A percentile compares a stretch with the other conserved stretches of the same genome.
Conservation (phyloP, 805 yeast species). For the Saturnispora galanensis region DNA sequence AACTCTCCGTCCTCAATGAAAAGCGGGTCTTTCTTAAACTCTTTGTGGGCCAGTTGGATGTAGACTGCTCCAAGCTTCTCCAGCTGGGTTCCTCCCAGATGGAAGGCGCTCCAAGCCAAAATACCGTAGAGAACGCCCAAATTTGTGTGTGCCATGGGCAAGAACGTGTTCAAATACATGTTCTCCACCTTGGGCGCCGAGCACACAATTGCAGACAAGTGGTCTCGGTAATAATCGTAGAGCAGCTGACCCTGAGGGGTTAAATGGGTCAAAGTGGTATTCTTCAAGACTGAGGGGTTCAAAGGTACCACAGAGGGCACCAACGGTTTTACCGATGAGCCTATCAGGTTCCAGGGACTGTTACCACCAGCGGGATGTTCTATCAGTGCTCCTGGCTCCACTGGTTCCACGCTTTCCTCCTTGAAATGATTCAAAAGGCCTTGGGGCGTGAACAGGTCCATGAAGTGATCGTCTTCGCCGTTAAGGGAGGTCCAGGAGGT, state of each 20-base stretch:
- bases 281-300: constrained; percentile 21
- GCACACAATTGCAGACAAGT: constrained; percentile 33
- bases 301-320: constrained; percentile 13
- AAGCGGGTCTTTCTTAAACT: constrained; percentile 28
- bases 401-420: neutral
- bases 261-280: constrained; percentile 19
- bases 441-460: constrained; percentile 1
- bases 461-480: neutral
- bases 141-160: constrained; percentile 47
- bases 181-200: constrained; percentile 43
- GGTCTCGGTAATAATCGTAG: constrained; percentile 37
- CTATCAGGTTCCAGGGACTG: no score
- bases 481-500: neutral
- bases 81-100: constrained; percentile 35
- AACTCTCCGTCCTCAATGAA: constrained; percentile 15
- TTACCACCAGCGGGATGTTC: no score
- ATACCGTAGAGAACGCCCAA: constrained; percentile 42
- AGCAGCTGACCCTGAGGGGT: constrained; percentile 30
- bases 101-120: constrained; percentile 48
- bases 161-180: constrained; percentile 40
- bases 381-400: neutral
- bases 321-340: no score
- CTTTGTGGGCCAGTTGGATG: constrained; percentile 37
- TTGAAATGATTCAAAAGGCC: neutral
- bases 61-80: constrained; percentile 39